Evolutionary conservation across 140 eudicot genomes (phyloP), one percentile per base, ranked within the genome.

Genomic region (Cichorium intybus): DNA sequence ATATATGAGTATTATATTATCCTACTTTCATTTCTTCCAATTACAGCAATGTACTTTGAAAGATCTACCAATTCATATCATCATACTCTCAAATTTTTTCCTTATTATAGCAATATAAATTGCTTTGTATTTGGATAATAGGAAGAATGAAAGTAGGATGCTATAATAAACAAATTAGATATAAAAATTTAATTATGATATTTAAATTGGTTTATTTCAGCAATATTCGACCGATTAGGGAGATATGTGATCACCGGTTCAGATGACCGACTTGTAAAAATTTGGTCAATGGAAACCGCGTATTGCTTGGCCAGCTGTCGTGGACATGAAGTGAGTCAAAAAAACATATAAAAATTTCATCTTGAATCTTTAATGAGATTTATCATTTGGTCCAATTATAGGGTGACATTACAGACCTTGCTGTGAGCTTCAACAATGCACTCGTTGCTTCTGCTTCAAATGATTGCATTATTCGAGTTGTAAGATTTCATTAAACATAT

Each of bases 381-480:
- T 76, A 67, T 47, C 33, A 50, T 45, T 50, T 33, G 56, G 50
- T 66, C 34, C 41, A 21, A 27, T 66, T 76, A 65, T 63, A 89
- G 99, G 99, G 99, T 64, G 99, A 94, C 81, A 94, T 94, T 55
- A 94, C 99, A 56, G 99, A 94, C 88, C 85, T 94, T 62, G 97
- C 99, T 60, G 99, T 94, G 75, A 94, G 80, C 80, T 72, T 71
- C 71, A 94, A 94, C 83, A 86, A 94, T 62, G 71, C 85, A 29
- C 65, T 94, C 49, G 94, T 86, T 70, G 99, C 99, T 53, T 94
- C 99, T 71, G 87, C 97, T 68, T 86, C 99, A 74, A 94, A 94
- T 64, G 99, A 94, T 75, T 89, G 74, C 63, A 62, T 84, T 62
- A 89, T 94, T 65, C 88, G 99, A 75, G 88, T 89, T 80, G 97